These are phyloP conservation scores for Paramecium tetraurelia DNA, from an alignment of 73 alveolate species.

Conservation along the genomic window DNA sequence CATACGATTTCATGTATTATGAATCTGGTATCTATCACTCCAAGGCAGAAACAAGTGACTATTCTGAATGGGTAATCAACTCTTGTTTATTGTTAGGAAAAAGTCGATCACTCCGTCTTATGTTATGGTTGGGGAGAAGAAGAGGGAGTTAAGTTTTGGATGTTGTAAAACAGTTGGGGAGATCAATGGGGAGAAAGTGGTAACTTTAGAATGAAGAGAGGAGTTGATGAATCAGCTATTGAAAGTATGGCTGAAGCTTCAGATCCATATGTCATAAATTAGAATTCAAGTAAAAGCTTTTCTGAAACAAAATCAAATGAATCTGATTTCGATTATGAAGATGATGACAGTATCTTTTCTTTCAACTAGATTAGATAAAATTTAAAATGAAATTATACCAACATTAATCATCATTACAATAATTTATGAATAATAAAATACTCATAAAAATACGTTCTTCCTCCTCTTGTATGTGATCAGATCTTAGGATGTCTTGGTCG, in stretches of 20 bases:
- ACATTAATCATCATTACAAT: not conserved
- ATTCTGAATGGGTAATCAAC: conserved; percentile 43
- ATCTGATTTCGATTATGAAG: not conserved
- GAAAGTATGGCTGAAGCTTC: conserved; percentile 67
- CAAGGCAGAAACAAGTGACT: conserved; percentile 24
- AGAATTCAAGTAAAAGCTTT: not conserved
- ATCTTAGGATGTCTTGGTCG: not conserved
- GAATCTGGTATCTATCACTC: conserved; percentile 61
- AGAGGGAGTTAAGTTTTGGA: conserved; percentile 50
- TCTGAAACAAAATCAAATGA: not conserved
- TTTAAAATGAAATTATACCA: not conserved
- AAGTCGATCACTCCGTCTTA: conserved; percentile 61
- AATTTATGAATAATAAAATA: not conserved
- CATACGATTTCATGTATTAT: conserved; percentile 62
- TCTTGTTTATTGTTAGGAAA: conserved; percentile 10
- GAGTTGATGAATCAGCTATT: conserved; percentile 62
- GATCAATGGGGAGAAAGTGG: conserved; percentile 61
- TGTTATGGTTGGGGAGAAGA: conserved; percentile 69
- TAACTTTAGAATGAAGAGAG: conserved; percentile 62
- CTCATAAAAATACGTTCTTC: not conserved
- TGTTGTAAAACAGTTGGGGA: conserved; percentile 62
- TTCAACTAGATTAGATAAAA: not conserved
- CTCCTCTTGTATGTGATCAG: not conserved
- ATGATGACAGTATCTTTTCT: conserved; percentile 18
- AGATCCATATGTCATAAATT: conserved; percentile 38